A percentile compares a stretch with the other conserved stretches of the same genome.
phyloP scores from a whole-genome alignment of 331 rosid species.

The Malus hybrid region DNA sequence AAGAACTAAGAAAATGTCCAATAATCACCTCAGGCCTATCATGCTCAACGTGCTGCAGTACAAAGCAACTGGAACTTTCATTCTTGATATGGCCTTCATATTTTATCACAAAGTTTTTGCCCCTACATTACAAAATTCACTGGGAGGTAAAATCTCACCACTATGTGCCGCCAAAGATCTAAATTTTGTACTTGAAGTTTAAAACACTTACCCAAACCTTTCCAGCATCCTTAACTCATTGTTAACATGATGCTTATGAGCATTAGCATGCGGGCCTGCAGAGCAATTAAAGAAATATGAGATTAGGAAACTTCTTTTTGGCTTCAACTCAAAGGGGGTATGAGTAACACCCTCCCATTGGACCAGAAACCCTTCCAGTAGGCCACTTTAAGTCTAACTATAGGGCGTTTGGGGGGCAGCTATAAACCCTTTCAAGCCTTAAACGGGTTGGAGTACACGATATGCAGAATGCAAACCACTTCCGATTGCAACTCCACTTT shows the following conservation, averaged over 20 bases:
- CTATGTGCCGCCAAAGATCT: background rate
- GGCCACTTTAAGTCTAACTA: background rate
- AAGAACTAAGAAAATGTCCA: background rate
- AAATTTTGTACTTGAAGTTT: background rate
- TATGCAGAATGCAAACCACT: background rate
- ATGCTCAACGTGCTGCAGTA: slow-evolving; percentile 68
- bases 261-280: slow-evolving; percentile 63
- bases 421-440: background rate
- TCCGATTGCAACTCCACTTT: background rate
- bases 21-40: slow-evolving; percentile 70
- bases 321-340: background rate
- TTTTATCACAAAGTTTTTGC: slow-evolving; percentile 50
- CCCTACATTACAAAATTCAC: slow-evolving; percentile 37
- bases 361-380: background rate
- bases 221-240: slow-evolving; percentile 67
- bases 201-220: slow-evolving; percentile 55
- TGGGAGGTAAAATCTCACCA: background rate
- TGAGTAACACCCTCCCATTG: background rate
- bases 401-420: background rate
- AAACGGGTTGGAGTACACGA: background rate
- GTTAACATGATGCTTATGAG: slow-evolving; percentile 46
- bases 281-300: slow-evolving; percentile 10
- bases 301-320: background rate
- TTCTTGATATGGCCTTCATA: slow-evolving; percentile 43
- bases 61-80: slow-evolving; percentile 51